A percentile compares a stretch with the other conserved stretches of the same genome.
Evolutionary conservation across 257 asterid genomes (phyloP).

Genomic region (Rehmannia glutinosa): DNA sequence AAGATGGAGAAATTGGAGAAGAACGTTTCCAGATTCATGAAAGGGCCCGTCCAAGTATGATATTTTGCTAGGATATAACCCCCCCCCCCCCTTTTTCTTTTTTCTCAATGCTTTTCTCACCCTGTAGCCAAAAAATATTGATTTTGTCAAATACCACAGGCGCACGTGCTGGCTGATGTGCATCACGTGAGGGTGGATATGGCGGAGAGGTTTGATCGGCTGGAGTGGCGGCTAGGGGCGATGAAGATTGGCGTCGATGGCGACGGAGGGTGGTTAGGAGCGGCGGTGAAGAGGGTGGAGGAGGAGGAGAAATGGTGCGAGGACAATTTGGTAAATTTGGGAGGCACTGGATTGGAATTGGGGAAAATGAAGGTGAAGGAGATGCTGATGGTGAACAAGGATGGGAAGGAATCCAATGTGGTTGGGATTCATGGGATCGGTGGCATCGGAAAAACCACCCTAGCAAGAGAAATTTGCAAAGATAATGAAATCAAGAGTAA

Average conservation of each 20-base stretch:
- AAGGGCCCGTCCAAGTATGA: slow-evolving; percentile 36
- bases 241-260: slow-evolving; percentile 72
- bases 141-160: slow-evolving; percentile 32
- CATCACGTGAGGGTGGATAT: slow-evolving; percentile 69
- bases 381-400: slow-evolving; percentile 42
- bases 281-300: slow-evolving; percentile 72
- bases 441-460: slow-evolving; percentile 90
- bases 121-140: background rate
- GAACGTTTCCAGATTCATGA: slow-evolving; percentile 51
- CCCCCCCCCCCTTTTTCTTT: too few species aligned
- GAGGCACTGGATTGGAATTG: slow-evolving; percentile 70
- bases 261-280: slow-evolving; percentile 59
- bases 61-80: background rate
- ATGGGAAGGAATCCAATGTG: slow-evolving; percentile 25
- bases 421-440: slow-evolving; percentile 82
- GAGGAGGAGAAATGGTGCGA: slow-evolving; percentile 67
- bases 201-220: slow-evolving; percentile 66
- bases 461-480: slow-evolving; percentile 78
- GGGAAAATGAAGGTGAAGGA: slow-evolving; percentile 72
- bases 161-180: slow-evolving; percentile 86
- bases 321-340: slow-evolving; percentile 52
- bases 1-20: slow-evolving; percentile 85
- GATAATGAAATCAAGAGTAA: slow-evolving; percentile 66
- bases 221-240: slow-evolving; percentile 74
- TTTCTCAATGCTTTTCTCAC: background rate